phyloP scores from a whole-genome alignment of 768 basidiomycete species.

The Floccularia luteovirens region DNA sequence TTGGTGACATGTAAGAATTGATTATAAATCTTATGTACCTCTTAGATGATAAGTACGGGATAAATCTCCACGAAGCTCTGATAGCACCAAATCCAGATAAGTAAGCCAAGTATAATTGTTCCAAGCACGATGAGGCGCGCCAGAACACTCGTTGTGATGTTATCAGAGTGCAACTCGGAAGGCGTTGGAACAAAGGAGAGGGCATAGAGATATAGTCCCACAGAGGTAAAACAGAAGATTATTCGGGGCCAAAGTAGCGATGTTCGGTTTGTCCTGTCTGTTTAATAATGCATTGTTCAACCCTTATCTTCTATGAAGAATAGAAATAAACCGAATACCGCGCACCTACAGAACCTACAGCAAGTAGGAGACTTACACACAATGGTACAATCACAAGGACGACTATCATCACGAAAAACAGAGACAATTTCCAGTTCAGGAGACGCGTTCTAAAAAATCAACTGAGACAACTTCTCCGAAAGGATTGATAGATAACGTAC shows the following conservation, averaged over 20 bases:
- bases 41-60: slow-evolving; percentile 33
- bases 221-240: slow-evolving; percentile 39
- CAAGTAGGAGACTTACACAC: slow-evolving; percentile 51
- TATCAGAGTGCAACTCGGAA: slow-evolving; percentile 27
- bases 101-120: slow-evolving; percentile 67
- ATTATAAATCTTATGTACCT: slow-evolving; percentile 3
- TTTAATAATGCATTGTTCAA: not conserved
- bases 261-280: slow-evolving; percentile 5
- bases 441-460: slow-evolving; percentile 41
- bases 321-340: slow-evolving; percentile 2
- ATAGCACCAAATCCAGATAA: slow-evolving; percentile 79
- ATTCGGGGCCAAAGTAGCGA: slow-evolving; percentile 24
- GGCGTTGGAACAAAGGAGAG: slow-evolving; percentile 70
- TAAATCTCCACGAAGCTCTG: slow-evolving; percentile 54
- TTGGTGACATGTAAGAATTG: not conserved
- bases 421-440: slow-evolving; percentile 62
- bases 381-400: slow-evolving; percentile 66
- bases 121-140: slow-evolving; percentile 70
- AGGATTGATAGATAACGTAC: slow-evolving; percentile 26
- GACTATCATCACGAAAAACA: slow-evolving; percentile 48
- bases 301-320: slow-evolving; percentile 4
- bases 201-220: slow-evolving; percentile 45
- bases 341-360: slow-evolving; percentile 25
- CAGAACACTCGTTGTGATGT: slow-evolving; percentile 39
- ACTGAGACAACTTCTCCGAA: not conserved